Base-by-base conservation (phyloP, 1,139 yeast species). In the Hanseniaspora sp. region DNA sequence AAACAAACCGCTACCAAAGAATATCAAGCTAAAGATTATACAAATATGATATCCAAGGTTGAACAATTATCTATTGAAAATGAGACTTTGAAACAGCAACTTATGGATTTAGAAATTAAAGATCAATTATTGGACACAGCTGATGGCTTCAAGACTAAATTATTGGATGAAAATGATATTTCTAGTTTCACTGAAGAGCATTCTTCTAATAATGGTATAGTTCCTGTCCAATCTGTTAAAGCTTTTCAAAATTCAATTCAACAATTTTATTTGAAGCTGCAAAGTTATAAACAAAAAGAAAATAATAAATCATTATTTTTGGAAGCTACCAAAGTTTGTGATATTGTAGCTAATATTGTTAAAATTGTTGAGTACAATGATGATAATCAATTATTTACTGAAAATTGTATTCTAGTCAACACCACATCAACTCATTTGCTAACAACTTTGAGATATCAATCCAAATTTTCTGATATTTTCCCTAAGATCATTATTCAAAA, bases 401-500 rank as follows among this genome's bases (percentile, higher is more conserved):
- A 64, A 37, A 60, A 59, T 33, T 59, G 59, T 12, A 47, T 59
- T 5, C 67, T 79, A 47, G 74, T 83, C 15, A 77, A 86, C 56
- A 85, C 84, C 52, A 76, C 95, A 0, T 78, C 86, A 13, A 80
- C 88, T 33, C 88, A 84, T 69, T 77, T 83, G 1, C 79, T 90
- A 51, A 81, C 95, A 5, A 78, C 92, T 0, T 78, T 95, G 0
- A 76, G 96, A 62, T 87, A 87, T 64, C 86, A 74, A 66, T 80
- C 86, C 1, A 71, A 80, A 7, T 82, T 85, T 58, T 72, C 77
- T 6, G 76, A 76, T 8, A 64, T 86, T 13, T 70, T 87, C 54
- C 96, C 97, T 1, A 76, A 76, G 55, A 72, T 85, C 38, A 76
- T 88, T 9, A 74, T 90, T 41, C 86, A 87, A 67, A 80, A 90